Evolutionary conservation across 2,329 filamentous ascomycete species (phyloP).

Genomic region (Epichloe festucae): DNA sequence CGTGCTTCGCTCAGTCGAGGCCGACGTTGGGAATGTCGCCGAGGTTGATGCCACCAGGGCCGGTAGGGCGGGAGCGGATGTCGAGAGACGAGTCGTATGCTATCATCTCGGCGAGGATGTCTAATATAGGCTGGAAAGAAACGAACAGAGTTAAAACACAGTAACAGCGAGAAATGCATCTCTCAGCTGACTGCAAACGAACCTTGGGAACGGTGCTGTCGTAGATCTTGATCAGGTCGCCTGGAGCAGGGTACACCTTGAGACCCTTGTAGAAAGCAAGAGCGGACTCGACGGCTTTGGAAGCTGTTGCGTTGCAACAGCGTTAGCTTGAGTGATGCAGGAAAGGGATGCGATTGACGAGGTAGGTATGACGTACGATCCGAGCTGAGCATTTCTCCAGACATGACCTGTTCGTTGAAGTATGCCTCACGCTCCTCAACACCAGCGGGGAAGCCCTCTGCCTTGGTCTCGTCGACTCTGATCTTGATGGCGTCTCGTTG

Average conservation of each 20-base stretch:
- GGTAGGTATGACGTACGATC: slow-evolving; percentile 46
- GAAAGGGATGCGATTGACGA: not conserved
- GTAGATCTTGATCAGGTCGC: slow-evolving; percentile 90
- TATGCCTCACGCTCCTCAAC: slow-evolving; percentile 90
- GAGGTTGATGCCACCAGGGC: slow-evolving; percentile 27
- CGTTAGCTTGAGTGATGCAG: not conserved
- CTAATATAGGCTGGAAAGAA: slow-evolving; percentile 60
- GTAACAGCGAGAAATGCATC: not conserved
- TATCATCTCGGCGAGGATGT: slow-evolving; percentile 96
- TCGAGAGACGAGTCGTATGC: slow-evolving; percentile 70
- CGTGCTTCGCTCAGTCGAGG: slow-evolving; percentile 32
- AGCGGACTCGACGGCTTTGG: slow-evolving; percentile 67
- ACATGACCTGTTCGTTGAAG: slow-evolving; percentile 91
- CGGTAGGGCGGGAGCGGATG: slow-evolving; percentile 32
- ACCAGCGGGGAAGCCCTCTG: slow-evolving; percentile 77
- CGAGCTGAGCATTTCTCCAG: slow-evolving; percentile 69
- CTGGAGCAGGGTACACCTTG: slow-evolving; percentile 92
- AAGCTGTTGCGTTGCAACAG: slow-evolving; percentile 31
- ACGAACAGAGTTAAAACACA: not conserved
- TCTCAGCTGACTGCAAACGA: slow-evolving; percentile 4
- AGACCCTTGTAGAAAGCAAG: slow-evolving; percentile 96
- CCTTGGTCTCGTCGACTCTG: slow-evolving; percentile 69
- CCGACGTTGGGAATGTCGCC: slow-evolving; percentile 38
- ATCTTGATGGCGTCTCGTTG: slow-evolving; percentile 63
- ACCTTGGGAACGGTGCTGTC: slow-evolving; percentile 98